These are phyloP conservation scores for Centaurea solstitialis DNA, from an alignment of 129 eudicot species.

Conservation along the genomic window DNA sequence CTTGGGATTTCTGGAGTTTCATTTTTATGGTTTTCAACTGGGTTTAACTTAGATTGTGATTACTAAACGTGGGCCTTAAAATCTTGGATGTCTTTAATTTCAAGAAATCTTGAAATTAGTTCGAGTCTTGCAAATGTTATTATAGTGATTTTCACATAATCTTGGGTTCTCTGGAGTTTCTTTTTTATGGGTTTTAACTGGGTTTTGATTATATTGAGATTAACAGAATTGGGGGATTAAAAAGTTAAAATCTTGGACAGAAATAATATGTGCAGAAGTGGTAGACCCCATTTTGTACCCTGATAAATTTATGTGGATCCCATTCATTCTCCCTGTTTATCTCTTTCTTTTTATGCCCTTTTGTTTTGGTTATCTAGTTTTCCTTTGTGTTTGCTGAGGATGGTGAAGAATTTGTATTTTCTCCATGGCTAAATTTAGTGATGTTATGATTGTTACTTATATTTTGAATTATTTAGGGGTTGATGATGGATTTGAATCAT, in stretches of 20 bases:
- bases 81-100: neutral
- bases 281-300: slow-evolving; percentile 46
- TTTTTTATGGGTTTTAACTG: slow-evolving; percentile 3
- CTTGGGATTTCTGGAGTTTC: neutral
- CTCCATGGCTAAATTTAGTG: slow-evolving; percentile 1
- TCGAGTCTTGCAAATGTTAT: neutral
- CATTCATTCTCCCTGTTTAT: slow-evolving; percentile 43
- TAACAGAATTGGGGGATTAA: slow-evolving; percentile 25
- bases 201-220: slow-evolving; percentile 14
- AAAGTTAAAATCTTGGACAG: slow-evolving; percentile 26
- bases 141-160: neutral
- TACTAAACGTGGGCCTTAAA: slow-evolving; percentile 25
- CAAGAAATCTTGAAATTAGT: neutral
- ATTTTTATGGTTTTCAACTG: slow-evolving; percentile 5
- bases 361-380: slow-evolving; percentile 13
- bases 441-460: neutral
- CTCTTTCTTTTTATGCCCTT: slow-evolving; percentile 27
- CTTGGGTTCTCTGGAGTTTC: neutral
- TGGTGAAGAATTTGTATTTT: slow-evolving; percentile 16
- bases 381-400: slow-evolving; percentile 6
- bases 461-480: slow-evolving; percentile 1
- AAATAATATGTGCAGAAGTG: slow-evolving; percentile 6
- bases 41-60: slow-evolving; percentile 13
- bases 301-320: slow-evolving; percentile 51
- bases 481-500: slow-evolving; percentile 7